phyloP scores from a whole-genome alignment of 2,329 filamentous ascomycete genomes.

The Nakataea oryzae region DNA sequence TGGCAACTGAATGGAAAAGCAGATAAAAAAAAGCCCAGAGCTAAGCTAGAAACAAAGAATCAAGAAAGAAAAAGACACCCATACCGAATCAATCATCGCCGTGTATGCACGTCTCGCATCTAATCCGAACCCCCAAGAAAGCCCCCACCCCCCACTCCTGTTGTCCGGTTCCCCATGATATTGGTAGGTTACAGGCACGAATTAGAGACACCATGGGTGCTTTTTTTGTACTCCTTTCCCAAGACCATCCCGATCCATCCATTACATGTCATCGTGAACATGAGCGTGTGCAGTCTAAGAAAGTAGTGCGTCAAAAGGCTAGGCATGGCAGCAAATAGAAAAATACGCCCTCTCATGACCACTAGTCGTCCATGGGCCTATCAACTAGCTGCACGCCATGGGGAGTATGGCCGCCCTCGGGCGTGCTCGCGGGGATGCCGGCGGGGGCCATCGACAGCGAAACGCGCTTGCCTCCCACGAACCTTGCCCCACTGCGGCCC shows the following conservation, averaged over 20 bases:
- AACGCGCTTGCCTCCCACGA: slow-evolving; percentile 41
- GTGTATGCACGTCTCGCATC: background rate
- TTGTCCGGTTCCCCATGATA: background rate
- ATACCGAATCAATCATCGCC: background rate
- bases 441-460: slow-evolving; percentile 14
- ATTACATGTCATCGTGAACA: background rate
- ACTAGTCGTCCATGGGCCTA: slow-evolving; percentile 66
- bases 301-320: too few relatives aligned
- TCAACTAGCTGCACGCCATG: slow-evolving; percentile 60
- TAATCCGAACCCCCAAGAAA: background rate
- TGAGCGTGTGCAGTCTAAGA: background rate
- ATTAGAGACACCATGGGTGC: background rate
- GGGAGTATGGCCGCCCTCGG: slow-evolving; percentile 14
- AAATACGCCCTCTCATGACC: background rate
- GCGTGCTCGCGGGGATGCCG: background rate
- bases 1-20: too few relatives aligned
- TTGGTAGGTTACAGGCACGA: background rate
- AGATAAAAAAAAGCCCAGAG: background rate
- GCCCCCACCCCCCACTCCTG: background rate
- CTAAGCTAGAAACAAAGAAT: too few relatives aligned
- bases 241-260: background rate
- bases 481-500: slow-evolving; percentile 38
- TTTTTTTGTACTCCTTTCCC: background rate
- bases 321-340: background rate
- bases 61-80: too few relatives aligned